Evolutionary conservation across 306 rosid genomes (phyloP).

Genomic region (Luffa acutangula): DNA sequence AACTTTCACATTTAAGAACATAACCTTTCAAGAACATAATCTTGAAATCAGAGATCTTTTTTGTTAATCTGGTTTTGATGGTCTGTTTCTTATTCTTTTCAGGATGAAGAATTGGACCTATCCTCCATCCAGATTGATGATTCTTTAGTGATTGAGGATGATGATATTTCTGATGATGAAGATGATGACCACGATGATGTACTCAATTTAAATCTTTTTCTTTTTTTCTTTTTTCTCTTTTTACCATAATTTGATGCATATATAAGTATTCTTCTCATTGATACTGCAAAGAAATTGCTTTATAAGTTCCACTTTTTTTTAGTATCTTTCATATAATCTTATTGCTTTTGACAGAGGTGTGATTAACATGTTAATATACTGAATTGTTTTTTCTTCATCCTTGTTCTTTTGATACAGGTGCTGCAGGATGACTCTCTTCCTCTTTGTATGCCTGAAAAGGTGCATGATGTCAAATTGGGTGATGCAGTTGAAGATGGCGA

Average conservation of each 20-base stretch:
- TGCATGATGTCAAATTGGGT: constrained; percentile 92
- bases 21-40: too few relatives aligned
- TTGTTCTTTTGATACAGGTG: constrained; percentile 34
- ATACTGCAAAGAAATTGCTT: background rate
- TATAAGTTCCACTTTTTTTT: background rate
- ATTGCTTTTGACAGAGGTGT: background rate
- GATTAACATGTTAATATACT: background rate
- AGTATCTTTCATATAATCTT: background rate
- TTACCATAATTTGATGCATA: background rate
- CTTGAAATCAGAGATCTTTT: too few relatives aligned
- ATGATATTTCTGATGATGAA: constrained; percentile 93
- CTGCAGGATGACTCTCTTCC: constrained; percentile 91
- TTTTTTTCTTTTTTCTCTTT: background rate
- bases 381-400: background rate
- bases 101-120: constrained; percentile 90
- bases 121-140: constrained; percentile 91
- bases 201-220: constrained; percentile 15
- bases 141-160: constrained; percentile 91
- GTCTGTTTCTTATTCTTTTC: constrained; percentile 5
- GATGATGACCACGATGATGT: constrained; percentile 97
- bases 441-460: constrained; percentile 85
- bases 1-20: too few relatives aligned
- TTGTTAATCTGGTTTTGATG: background rate
- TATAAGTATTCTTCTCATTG: background rate
- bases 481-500: constrained; percentile 64